phyloP scores from a whole-genome alignment of 148 eudicot genomes.

The Tetragonia tetragonoides region DNA sequence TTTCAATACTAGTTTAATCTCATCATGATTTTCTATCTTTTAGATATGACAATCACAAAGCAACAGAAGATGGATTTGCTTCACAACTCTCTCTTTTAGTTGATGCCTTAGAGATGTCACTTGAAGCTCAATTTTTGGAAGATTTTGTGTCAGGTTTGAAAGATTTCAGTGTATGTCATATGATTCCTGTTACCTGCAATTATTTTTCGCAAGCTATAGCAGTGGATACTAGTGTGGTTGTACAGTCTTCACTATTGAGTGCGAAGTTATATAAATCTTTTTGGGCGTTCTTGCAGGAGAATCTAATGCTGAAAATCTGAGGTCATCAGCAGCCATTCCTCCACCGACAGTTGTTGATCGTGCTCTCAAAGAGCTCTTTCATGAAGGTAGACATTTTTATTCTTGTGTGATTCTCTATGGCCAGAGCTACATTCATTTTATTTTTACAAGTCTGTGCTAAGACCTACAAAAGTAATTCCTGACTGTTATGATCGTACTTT shows the following conservation, averaged over 20 bases:
- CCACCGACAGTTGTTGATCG: conserved; percentile 97
- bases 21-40: conserved; percentile 10
- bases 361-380: conserved; percentile 85
- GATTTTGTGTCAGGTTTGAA: conserved; percentile 89
- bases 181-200: conserved; percentile 7
- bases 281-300: conserved; percentile 47
- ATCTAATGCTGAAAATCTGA: conserved; percentile 65
- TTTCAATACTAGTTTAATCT: not conserved
- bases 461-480: not conserved
- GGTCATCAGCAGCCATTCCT: conserved; percentile 75
- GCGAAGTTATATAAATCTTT: conserved; percentile 6
- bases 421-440: conserved; percentile 2
- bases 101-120: conserved; percentile 64
- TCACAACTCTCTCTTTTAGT: conserved; percentile 81
- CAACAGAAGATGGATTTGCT: conserved; percentile 73
- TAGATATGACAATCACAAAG: conserved; percentile 41
- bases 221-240: conserved; percentile 11
- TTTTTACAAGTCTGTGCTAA: not conserved
- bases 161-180: conserved; percentile 21
- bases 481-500: not conserved
- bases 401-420: conserved; percentile 1
- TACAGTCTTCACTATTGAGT: conserved; percentile 7
- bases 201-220: conserved; percentile 11
- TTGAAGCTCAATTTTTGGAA: conserved; percentile 81
- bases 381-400: conserved; percentile 51